Percentiles rank a stretch among this genome's conserved stretches.
Evolutionary conservation across 202 grass and related monocot genomes (phyloP).

Genomic region (Musa balbisiana): DNA sequence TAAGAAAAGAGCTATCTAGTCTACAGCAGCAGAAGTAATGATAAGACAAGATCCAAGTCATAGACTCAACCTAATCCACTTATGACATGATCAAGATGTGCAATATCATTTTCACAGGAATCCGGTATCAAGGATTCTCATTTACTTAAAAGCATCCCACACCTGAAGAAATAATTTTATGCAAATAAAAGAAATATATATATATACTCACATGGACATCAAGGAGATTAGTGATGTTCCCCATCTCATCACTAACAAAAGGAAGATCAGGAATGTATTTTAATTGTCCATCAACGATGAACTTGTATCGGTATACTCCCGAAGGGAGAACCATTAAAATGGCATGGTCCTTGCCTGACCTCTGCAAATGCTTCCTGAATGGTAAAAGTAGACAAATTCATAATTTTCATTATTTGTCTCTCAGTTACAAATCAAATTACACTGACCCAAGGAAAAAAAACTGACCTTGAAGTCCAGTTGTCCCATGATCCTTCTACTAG

Average conservation of each 20-base stretch:
- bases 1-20: background rate
- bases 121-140: no score
- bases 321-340: conserved; percentile 78
- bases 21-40: background rate
- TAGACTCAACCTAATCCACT: no score
- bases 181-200: background rate
- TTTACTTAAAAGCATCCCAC: background rate
- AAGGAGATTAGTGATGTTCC: conserved; percentile 76
- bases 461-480: conserved; percentile 83
- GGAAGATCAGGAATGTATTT: conserved; percentile 78
- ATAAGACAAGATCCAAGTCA: background rate
- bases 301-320: conserved; percentile 84
- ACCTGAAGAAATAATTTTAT: background rate
- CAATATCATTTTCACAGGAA: no score
- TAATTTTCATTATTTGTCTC: background rate
- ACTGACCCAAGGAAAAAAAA: background rate
- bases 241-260: conserved; percentile 62
- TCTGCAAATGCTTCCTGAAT: conserved; percentile 78
- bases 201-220: conserved; percentile 88
- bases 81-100: no score
- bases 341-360: conserved; percentile 87
- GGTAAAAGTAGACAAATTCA: conserved; percentile 7
- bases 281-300: conserved; percentile 77
- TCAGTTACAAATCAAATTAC: background rate
- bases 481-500: conserved; percentile 98